phyloP scores from a whole-genome alignment of 2,329 filamentous ascomycete species.

The Fusarium sp. region DNA sequence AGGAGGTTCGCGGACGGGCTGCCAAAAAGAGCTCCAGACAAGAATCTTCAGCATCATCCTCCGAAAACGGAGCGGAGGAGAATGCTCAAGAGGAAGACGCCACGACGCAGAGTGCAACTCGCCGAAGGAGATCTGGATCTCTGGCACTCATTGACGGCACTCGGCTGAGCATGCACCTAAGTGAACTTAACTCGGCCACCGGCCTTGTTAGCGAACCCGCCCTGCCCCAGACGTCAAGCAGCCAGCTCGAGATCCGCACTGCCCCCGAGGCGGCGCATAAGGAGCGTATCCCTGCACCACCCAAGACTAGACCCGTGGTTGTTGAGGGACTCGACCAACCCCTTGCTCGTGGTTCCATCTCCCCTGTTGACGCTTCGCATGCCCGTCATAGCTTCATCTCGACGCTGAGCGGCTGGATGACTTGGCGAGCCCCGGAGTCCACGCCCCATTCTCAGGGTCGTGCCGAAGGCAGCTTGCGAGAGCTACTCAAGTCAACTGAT shows the following conservation, averaged over 20 bases:
- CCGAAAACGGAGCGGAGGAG: constrained; percentile 46
- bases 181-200: constrained; percentile 47
- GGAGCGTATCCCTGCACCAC: constrained; percentile 31
- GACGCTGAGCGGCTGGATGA: constrained; percentile 60
- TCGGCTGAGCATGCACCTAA: constrained; percentile 47
- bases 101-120: constrained; percentile 30
- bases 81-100: constrained; percentile 38
- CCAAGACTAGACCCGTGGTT: constrained; percentile 26
- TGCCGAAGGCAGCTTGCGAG: constrained; percentile 68
- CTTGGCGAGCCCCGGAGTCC: constrained; percentile 52
- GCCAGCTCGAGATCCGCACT: constrained; percentile 60
- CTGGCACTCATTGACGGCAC: constrained; percentile 54
- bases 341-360: constrained; percentile 45
- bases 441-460: constrained; percentile 53
- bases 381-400: constrained; percentile 50
- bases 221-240: constrained; percentile 67
- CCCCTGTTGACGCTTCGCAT: constrained; percentile 38
- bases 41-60: constrained; percentile 48
- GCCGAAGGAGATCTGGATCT: constrained; percentile 47
- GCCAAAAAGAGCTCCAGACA: constrained; percentile 52
- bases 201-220: constrained; percentile 67
- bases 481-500: constrained; percentile 59
- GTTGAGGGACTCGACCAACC: constrained; percentile 43
- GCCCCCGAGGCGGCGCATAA: constrained; percentile 44
- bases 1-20: constrained; percentile 64